phyloP scores from a whole-genome alignment of 1,139 yeast genomes.

The Suhomyces taliae region DNA sequence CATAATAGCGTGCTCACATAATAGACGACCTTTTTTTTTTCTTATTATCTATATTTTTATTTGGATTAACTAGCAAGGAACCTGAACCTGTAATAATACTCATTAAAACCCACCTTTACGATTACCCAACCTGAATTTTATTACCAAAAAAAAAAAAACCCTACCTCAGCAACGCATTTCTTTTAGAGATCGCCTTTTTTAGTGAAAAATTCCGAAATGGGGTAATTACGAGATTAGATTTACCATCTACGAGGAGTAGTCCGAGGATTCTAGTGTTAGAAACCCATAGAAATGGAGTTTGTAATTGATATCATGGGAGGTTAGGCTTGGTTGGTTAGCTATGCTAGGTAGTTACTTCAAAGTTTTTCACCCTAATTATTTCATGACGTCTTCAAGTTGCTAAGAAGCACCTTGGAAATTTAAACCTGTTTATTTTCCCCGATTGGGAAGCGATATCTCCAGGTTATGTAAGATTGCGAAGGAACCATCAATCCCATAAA shows the following conservation, averaged over 20 bases:
- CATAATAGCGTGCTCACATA: too few relatives aligned
- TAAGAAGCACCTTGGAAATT: neutral
- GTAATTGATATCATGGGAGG: too few relatives aligned
- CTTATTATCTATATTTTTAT: too few relatives aligned
- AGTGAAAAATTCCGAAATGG: neutral
- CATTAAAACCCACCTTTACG: too few relatives aligned
- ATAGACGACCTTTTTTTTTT: too few relatives aligned
- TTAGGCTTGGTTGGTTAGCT: too few relatives aligned
- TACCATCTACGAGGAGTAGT: neutral
- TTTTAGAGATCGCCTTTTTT: neutral
- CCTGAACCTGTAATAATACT: too few relatives aligned
- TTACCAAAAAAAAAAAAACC: neutral
- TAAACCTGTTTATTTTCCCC: conserved; percentile 2
- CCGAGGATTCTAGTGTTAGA: too few relatives aligned
- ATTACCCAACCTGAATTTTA: neutral
- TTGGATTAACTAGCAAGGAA: too few relatives aligned
- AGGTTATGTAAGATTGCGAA: neutral
- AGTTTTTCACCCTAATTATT: too few relatives aligned
- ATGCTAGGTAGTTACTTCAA: too few relatives aligned
- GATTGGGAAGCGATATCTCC: conserved; percentile 8
- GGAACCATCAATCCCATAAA: neutral
- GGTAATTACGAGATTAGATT: conserved; percentile 1
- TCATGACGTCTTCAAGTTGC: neutral
- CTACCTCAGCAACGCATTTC: conserved; percentile 2
- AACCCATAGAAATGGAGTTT: too few relatives aligned